phyloP scores from a whole-genome alignment of 2,329 filamentous ascomycete species.

The Oidium heveae region DNA sequence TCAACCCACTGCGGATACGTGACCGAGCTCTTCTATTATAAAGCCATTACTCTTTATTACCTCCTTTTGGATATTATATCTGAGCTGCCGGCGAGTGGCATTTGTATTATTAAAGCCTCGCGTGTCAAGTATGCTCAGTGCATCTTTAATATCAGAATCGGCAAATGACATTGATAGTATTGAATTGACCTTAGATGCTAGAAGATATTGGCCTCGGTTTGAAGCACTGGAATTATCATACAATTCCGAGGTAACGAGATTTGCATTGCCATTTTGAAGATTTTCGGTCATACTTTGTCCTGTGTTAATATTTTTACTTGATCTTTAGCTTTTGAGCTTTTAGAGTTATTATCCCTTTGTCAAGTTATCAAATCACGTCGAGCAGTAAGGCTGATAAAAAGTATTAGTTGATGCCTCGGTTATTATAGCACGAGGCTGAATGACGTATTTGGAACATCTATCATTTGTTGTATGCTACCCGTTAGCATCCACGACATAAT shows the following conservation, averaged over 20 bases:
- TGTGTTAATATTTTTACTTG: neutral
- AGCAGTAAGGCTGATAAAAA: neutral
- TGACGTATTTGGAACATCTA: neutral
- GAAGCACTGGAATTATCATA: neutral
- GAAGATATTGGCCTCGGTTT: conserved; percentile 14
- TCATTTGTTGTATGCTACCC: too few relatives aligned
- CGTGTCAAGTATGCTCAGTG: conserved; percentile 52
- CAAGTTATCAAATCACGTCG: too few relatives aligned
- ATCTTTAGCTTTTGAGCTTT: too few relatives aligned
- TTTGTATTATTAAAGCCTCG: conserved; percentile 47
- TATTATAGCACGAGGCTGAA: neutral
- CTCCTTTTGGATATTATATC: conserved; percentile 69
- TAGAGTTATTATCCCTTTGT: too few relatives aligned
- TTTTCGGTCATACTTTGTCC: neutral
- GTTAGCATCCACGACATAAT: too few relatives aligned
- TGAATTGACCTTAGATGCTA: conserved; percentile 59
- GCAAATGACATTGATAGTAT: conserved; percentile 83
- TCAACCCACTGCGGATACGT: conserved; percentile 51
- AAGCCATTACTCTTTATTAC: conserved; percentile 81
- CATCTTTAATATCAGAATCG: conserved; percentile 74
- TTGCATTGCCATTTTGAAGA: neutral
- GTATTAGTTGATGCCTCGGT: too few relatives aligned
- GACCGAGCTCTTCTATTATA: conserved; percentile 68
- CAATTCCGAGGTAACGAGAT: neutral
- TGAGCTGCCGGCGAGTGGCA: conserved; percentile 53